phyloP scores from a whole-genome alignment of 78 protist genomes.

The Dictyostelium discoideum region dicty_2.7 NC_007091.3:2286001-2286500 shows the following conservation, averaged over 20 bases:
- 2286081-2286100: background rate
- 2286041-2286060: background rate
- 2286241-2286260: background rate
- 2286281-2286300: background rate
- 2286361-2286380: background rate
- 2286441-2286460: background rate
- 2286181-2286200: no score
- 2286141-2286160: background rate
- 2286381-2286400: background rate
- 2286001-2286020: background rate
- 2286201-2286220: no score
- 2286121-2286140: background rate
- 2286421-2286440: background rate
- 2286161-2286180: no score
- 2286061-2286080: background rate
- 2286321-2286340: background rate
- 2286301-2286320: background rate
- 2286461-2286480: background rate
- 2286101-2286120: background rate
- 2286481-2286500: background rate
- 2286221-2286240: no score
- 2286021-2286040: background rate
- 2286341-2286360: background rate
- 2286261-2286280: background rate
- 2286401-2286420: background rate